Percentiles rank a stretch among this genome's conserved stretches.
Conservation (phyloP, 73 alveolate genomes). For the Paramecium sonneborni region DNA sequence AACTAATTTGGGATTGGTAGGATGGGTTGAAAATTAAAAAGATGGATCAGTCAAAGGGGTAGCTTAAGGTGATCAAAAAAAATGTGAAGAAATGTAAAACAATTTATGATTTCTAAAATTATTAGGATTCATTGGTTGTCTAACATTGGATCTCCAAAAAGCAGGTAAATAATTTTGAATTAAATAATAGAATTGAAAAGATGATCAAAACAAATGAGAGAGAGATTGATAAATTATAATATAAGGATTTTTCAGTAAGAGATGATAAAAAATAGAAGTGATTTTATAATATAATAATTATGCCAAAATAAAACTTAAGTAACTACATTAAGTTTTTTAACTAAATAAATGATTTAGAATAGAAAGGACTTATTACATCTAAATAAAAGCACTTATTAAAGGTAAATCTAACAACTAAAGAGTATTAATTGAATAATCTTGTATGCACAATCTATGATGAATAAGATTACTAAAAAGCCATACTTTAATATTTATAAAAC, state of each 20-base stretch:
- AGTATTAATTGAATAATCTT: slow-evolving; percentile 2
- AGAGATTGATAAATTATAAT: background rate
- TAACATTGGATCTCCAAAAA: background rate
- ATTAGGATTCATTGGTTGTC: background rate
- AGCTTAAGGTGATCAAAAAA: slow-evolving; percentile 33
- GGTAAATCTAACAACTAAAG: background rate
- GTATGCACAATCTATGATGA: background rate
- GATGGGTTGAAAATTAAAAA: slow-evolving; percentile 65
- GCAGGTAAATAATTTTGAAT: background rate
- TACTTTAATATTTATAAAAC: background rate
- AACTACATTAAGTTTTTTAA: slow-evolving; percentile 18
- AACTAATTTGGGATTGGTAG: slow-evolving; percentile 31
- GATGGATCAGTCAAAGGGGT: slow-evolving; percentile 63
- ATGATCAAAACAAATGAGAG: background rate
- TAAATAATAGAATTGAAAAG: background rate
- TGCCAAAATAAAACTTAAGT: slow-evolving; percentile 26
- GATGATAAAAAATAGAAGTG: background rate
- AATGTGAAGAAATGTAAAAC: background rate
- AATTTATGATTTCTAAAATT: background rate
- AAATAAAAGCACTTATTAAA: slow-evolving; percentile 5
- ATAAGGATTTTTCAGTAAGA: background rate
- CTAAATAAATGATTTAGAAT: background rate
- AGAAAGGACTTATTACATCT: background rate
- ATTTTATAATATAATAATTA: background rate
- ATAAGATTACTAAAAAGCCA: background rate